phyloP scores from a whole-genome alignment of 1,284 basidiomycete genomes.

The Trametes versicolor region DNA sequence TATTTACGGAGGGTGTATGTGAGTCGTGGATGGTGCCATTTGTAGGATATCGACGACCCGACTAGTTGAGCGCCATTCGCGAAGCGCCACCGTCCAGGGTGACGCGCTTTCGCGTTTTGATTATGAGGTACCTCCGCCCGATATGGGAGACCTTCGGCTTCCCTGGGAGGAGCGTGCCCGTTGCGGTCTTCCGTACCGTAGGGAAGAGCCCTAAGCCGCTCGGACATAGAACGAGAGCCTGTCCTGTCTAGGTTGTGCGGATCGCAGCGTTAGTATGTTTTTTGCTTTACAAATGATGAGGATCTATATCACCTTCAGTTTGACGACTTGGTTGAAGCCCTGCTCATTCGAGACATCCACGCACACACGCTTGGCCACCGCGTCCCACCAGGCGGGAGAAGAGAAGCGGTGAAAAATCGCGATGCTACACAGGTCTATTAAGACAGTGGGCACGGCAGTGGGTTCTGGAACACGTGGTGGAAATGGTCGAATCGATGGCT shows the following conservation, averaged over 20 bases:
- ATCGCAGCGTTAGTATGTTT: neutral
- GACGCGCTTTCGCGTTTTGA: conserved; percentile 65
- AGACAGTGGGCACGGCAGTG: conserved; percentile 67
- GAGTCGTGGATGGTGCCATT: too few species aligned
- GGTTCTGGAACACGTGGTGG: conserved; percentile 55
- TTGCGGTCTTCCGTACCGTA: conserved; percentile 20
- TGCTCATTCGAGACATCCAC: conserved; percentile 62
- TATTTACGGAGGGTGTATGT: neutral
- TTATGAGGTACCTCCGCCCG: conserved; percentile 60
- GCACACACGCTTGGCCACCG: conserved; percentile 66
- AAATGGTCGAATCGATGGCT: neutral
- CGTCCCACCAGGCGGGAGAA: conserved; percentile 72
- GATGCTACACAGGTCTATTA: conserved; percentile 69
- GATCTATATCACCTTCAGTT: conserved; percentile 55
- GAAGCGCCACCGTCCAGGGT: conserved; percentile 65
- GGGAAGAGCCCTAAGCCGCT: conserved; percentile 58
- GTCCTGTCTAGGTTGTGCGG: conserved; percentile 59
- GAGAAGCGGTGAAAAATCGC: conserved; percentile 70
- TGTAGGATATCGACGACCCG: neutral
- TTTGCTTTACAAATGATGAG: neutral
- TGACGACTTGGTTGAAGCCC: conserved; percentile 67
- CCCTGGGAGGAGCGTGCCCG: conserved; percentile 11
- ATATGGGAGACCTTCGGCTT: conserved; percentile 46
- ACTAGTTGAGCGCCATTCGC: conserved; percentile 5
- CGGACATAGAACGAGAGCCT: conserved; percentile 71